Evolutionary conservation across 2,329 filamentous ascomycete species (phyloP), one percentile per base, ranked within the genome.

Genomic region (Diplodia sapinea): DNA sequence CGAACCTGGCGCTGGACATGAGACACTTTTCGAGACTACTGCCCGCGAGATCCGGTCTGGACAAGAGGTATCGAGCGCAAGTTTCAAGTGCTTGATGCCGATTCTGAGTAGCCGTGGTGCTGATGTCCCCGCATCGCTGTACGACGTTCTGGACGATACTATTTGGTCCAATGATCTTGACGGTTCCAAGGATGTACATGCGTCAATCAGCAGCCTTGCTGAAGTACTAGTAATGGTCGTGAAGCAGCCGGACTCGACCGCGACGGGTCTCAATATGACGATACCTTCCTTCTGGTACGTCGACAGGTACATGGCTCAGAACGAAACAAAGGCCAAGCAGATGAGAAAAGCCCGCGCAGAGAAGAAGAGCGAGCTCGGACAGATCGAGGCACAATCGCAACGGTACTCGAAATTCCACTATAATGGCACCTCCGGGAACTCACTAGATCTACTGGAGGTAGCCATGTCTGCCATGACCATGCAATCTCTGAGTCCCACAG

Each of bases 281-380:
- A 80, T 88, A 20, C 86, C 87, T 3, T 74, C 82, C 1, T 79
- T 81, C 1, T 83, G 87, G 72, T 88, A 87, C 70, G 81, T 85
- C 4, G 88, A 89, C 75, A 82, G 87, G 55, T 90, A 89, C 73
- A 78, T 88, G 55, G 50, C 26, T 3, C 49, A 50, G 26, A 26
- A 68, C 40, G 59, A 63, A 29, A 31, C 26, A 6, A 63, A 23
- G 40, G 38, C 66, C 7, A 68, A 68, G 40, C 59, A 63, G 29
- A 68, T 68, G 66, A 55, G 66, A 11, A 49, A 20, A 23, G 57
- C 55, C 23, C 51, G 66, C 15, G 66, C 66, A 5, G 79, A 84
- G 59, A 78, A 81, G 69, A 86, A 84, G n/a, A 69, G 72, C 29
- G 72, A 81, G 23, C 79, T 79, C 66, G 73, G 73, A 26, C 69